Evolutionary conservation across 2,329 filamentous ascomycete species (phyloP).

Genomic region (Fusarium clavum): DNA sequence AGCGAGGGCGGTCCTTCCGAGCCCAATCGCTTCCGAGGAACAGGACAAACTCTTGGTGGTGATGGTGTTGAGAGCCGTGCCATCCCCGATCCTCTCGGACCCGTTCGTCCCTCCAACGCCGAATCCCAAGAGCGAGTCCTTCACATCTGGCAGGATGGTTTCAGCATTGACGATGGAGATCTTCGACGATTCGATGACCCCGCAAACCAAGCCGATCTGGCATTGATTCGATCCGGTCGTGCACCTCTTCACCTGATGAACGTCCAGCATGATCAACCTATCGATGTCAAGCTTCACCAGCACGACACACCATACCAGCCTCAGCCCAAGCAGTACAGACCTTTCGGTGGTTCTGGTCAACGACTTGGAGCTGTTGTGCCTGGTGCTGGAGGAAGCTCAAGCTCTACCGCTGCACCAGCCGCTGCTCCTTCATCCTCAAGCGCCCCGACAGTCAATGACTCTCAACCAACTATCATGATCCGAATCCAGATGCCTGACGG

Average conservation of each 20-base stretch:
- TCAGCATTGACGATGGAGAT: conserved; percentile 85
- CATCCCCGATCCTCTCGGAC: conserved; percentile 69
- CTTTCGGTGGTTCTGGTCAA: conserved; percentile 78
- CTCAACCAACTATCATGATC: conserved; percentile 75
- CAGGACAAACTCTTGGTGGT: conserved; percentile 81
- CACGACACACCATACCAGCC: conserved; percentile 77
- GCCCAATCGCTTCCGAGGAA: conserved; percentile 71
- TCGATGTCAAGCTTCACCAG: conserved; percentile 83
- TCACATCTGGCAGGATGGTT: conserved; percentile 86
- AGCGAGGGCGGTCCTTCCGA: conserved; percentile 63
- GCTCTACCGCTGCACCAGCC: conserved; percentile 30
- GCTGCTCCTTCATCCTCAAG: conserved; percentile 53
- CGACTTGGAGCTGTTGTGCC: conserved; percentile 83
- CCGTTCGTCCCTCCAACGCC: conserved; percentile 45
- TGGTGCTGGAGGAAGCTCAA: conserved; percentile 56
- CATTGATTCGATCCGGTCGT: conserved; percentile 80
- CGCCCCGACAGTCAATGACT: conserved; percentile 65
- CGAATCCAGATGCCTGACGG: conserved; percentile 85
- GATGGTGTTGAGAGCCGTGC: conserved; percentile 77
- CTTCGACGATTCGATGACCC: conserved; percentile 84
- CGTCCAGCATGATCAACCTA: conserved; percentile 77
- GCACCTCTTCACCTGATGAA: conserved; percentile 84
- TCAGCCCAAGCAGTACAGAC: conserved; percentile 80
- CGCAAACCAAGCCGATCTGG: conserved; percentile 75
- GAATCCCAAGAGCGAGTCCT: conserved; percentile 74